Base-by-base conservation (phyloP, 2,329 filamentous ascomycete genomes). In the Penicillium nordicum region DNA sequence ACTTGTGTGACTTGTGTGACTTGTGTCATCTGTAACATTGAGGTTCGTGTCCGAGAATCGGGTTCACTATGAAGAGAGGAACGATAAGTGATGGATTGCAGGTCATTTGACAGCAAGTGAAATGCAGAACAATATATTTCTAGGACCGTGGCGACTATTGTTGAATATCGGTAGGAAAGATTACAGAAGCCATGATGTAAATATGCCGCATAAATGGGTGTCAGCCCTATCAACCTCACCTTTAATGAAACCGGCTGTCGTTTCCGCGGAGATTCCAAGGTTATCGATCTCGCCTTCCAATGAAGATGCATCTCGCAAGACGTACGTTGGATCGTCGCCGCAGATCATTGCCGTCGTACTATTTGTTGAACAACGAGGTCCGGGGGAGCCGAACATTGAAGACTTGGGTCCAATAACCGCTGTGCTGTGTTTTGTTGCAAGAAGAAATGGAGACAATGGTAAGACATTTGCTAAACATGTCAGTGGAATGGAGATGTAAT, bases 131-230 rank as follows among this genome's bases (percentile, higher is more conserved):
- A 32, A 23, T 32, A 4, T 21, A 14, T 4, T 9, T 21, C 10
- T 4, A 9, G 25, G 23, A 32, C 14, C 1, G 11, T 12, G 12
- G 5, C 12, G 6, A 10, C 5, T 23, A 14, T 42, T 32, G n/a
- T 9, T n/a, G 11, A 14, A 45, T 43, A 27, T 55, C 34, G 30
- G 7, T 25, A 49, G 18, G 11, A 0, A 40, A n/a, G 40, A 42
- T 45, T 12, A 36, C 16, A 41, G 6, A 32, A 34, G n/a, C 30
- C 25, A 55, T 55, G 53, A 55, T 55, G 41, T 51, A 45, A 55
- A n/a, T 12, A 27, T 46, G 21, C 27, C 18, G 43, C 48, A 34
- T 25, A 41, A 16, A 18, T 46, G 27, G 27, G 11, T 21, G 16
- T 41, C 21, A 52, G 32, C n/a, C 7, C 10, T 40, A 32, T 40